Evolutionary conservation across 495 filamentous ascomycete genomes (phyloP), one percentile per base, ranked within the genome.

Genomic region (Daldinia childiae): DNA sequence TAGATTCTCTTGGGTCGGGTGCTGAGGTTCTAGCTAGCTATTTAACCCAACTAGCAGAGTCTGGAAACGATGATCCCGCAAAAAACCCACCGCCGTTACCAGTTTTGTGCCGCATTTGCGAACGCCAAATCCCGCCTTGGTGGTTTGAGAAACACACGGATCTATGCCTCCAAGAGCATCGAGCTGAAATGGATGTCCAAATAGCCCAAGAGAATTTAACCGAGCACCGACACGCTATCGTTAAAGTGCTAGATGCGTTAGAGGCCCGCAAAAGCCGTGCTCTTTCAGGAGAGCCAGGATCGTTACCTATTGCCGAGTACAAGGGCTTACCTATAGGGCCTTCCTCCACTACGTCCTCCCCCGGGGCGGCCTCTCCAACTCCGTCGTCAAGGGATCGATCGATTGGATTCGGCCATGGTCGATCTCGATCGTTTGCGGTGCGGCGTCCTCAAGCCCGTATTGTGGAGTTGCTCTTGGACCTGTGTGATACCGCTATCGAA

Each of bases 91-190:
- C 93, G 7, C 96, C 95, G 2, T 87, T 89, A 6, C 93, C 94
- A 1, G 91, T 98, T 8, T 87, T 99, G 27, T 99, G 95, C 79
- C 93, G 95, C 39, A 98, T 99, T 66, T 99, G 95, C 75, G 95
- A 99, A 76, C 92, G 96, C 51, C 93, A 97, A 68, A 97, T 99
- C 45, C 92, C 92, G n/a, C 93, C 95, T 15, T 99, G 95, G 95
- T 98, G 95, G 96, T 99, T 99, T 73, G 94, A 98, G 79, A 98
- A 98, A 79, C 95, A 99, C 76, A 97, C 95, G 0, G 95, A 99
- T 69, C 86, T 98, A 9, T 99, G 95, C 76, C 83, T 97, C 59
- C 93, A 98, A 77, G 95, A 99, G 77, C 95, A 99, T 78, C 89
- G 91, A 51, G 95, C 96, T 1, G 95, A 99, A 78, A 95, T 97